Conservation (phyloP, 2,329 filamentous ascomycete species). For the Thielaviopsis euricoi region DNA sequence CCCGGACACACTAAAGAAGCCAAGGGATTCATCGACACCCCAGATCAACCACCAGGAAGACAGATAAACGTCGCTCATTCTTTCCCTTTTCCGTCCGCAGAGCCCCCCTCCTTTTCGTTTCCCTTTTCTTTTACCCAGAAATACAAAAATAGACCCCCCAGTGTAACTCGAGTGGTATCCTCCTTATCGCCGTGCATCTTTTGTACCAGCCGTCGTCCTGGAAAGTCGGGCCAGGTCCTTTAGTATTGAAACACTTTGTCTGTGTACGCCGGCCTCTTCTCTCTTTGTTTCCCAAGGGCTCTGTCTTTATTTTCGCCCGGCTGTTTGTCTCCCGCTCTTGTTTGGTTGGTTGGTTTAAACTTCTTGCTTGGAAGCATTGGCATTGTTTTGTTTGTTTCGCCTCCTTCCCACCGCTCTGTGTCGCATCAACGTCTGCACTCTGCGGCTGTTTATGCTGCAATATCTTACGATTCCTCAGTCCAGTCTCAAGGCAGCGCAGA, state of each 20-base stretch:
- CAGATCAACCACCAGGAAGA: neutral
- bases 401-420: neutral
- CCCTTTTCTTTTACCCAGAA: neutral
- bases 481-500: neutral
- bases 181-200: neutral
- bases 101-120: neutral
- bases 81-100: neutral
- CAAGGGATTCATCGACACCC: neutral
- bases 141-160: neutral
- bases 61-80: neutral
- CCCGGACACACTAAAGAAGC: neutral
- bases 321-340: neutral
- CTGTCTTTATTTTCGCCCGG: neutral
- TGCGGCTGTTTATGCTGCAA: neutral
- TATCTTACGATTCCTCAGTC: neutral
- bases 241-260: neutral
- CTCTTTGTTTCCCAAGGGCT: neutral
- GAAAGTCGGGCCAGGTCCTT: neutral
- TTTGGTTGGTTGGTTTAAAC: too few species aligned
- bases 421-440: neutral
- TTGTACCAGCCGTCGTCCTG: neutral
- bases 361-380: neutral
- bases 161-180: neutral
- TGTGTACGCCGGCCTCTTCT: neutral
- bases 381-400: neutral